These are phyloP conservation scores for Remersonia thermophila DNA, from an alignment of 2,329 filamentous ascomycete species.

Conservation along the genomic window DNA sequence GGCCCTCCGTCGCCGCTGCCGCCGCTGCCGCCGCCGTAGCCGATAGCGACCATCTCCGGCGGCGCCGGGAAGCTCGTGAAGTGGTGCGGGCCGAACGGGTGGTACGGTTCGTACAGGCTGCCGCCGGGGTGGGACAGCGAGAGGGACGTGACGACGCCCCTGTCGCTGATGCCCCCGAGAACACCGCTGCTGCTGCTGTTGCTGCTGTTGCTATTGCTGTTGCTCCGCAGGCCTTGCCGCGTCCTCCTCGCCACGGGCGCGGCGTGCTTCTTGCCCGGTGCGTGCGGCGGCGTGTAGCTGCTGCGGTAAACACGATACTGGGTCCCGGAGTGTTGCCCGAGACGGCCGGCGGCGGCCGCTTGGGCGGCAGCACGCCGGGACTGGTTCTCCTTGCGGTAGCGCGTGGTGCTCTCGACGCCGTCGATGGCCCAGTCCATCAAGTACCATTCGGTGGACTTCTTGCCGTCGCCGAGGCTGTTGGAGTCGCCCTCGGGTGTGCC, in stretches of 20 bases:
- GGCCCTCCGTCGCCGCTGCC: too few relatives aligned
- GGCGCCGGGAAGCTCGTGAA: too few relatives aligned
- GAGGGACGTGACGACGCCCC: too few relatives aligned
- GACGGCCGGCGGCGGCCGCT: conserved; percentile 1
- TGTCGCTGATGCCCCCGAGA: neutral
- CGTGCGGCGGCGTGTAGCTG: neutral
- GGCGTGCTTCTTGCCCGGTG: too few relatives aligned
- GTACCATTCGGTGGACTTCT: conserved; percentile 66
- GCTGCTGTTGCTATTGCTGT: neutral
- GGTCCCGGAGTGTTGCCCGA: neutral
- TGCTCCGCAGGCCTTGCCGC: neutral
- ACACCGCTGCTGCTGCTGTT: neutral
- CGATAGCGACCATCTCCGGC: too few relatives aligned
- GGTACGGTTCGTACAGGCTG: too few relatives aligned
- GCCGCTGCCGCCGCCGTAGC: too few relatives aligned
- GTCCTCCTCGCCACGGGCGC: neutral
- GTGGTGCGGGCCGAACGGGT: too few relatives aligned
- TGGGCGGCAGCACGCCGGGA: conserved; percentile 7
- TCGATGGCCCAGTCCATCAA: conserved; percentile 57
- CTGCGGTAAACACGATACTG: neutral
- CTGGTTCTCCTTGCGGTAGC: conserved; percentile 47
- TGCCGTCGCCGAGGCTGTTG: conserved; percentile 18
- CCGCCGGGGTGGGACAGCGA: too few relatives aligned
- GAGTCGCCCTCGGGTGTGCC: conserved; percentile 1
- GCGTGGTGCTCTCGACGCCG: conserved; percentile 73